phyloP scores from a whole-genome alignment of 352 stramenopile species.

The Saprolegnia parasitica region DNA sequence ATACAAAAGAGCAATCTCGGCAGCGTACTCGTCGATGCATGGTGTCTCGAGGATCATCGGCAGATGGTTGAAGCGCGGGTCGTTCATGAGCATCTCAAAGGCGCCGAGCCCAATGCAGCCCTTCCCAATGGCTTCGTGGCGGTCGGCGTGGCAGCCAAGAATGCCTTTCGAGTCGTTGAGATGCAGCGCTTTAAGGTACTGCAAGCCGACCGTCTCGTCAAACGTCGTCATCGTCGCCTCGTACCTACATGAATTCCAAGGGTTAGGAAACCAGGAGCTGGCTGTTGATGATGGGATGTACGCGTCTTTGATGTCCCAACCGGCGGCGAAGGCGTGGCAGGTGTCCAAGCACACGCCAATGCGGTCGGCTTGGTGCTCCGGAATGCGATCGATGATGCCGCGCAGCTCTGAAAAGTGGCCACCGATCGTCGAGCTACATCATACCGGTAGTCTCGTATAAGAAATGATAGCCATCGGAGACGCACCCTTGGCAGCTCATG shows the following conservation, averaged over 20 bases:
- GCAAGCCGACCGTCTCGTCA: constrained; percentile 30
- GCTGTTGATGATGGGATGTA: constrained; percentile 13
- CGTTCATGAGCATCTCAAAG: constrained; percentile 46
- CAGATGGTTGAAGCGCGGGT: constrained; percentile 34
- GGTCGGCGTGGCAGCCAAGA: constrained; percentile 35
- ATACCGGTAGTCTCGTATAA: neutral
- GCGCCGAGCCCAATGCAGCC: constrained; percentile 35
- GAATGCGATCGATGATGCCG: constrained; percentile 34
- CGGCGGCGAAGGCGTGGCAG: constrained; percentile 43
- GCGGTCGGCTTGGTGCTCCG: constrained; percentile 10
- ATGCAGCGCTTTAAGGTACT: constrained; percentile 46
- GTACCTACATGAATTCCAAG: no score
- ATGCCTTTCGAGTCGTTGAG: constrained; percentile 44
- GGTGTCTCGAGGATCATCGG: constrained; percentile 52
- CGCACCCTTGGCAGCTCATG: constrained; percentile 43
- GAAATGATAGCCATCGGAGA: no score
- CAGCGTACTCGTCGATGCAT: constrained; percentile 22
- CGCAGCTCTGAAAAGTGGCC: constrained; percentile 38
- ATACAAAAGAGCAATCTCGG: constrained; percentile 26
- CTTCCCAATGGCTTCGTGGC: constrained; percentile 43
- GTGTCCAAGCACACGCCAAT: constrained; percentile 46
- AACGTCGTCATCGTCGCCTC: constrained; percentile 40
- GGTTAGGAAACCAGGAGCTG: neutral
- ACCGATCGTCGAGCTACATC: constrained; percentile 30
- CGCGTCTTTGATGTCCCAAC: constrained; percentile 31